Base-by-base conservation (phyloP, 345 rosid genomes). In the Lumnitzera racemosa region DNA sequence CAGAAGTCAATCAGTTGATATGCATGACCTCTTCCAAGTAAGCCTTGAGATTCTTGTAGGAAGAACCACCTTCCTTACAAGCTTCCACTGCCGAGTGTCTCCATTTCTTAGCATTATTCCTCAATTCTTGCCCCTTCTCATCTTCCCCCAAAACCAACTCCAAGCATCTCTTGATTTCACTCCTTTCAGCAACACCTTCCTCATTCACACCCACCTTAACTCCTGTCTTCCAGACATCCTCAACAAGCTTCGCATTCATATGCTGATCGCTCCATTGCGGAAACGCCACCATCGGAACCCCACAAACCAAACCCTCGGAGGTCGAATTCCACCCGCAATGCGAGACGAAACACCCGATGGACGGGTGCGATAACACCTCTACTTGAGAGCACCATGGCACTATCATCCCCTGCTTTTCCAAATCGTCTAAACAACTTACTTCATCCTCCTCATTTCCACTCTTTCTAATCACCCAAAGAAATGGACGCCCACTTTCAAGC, bases 251-350 rank as follows among this genome's bases (percentile, higher is more conserved):
- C 11, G 75, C 72, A 13, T 73, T 70, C 47, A 67, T 65, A 50
- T 3, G 1, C 16, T 77, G 81, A 17, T 77, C 81, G 0, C 72
- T 15, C 68, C 68, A 77, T 15, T 64, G 78, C 0, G 81, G 81
- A 15, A 50, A 54, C 4, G 60, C 66, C 57, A 77, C 72, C 73
- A 73, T 56, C 0, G 81, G 78, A 24, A 73, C 76, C 4, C 78
- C 81, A 4, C 59, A 53, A 4, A 56, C 57, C 55, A 73, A 46
- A 68, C 78, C 55, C 51, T 77, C 81, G 12, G 50, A 16, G 6
- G 68, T 63, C 13, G 78, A 73, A 59, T 63, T 76, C 80, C 80
- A 76, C 13, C 80, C 80, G 14, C 81, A 77, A 31, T 77, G 81
- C 50, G 75, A 64, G 55, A 77, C 27, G 27, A 73, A 70, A 47